Base-by-base conservation (phyloP, 345 rosid species). In the Jatropha curcas region DNA sequence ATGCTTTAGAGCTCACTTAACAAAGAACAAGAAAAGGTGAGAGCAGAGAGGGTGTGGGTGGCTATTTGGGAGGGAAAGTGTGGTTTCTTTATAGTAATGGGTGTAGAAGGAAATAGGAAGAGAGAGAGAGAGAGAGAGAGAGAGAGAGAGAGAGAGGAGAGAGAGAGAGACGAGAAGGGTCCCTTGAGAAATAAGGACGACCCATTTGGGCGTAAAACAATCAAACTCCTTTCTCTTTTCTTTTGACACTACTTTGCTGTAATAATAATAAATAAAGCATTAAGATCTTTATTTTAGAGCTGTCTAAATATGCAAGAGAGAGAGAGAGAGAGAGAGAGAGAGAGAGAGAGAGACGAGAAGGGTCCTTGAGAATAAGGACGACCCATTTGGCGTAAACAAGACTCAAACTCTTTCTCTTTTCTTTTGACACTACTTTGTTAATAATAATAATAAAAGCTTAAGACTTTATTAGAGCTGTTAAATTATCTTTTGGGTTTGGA, bases 341-440 rank as follows among this genome's bases (percentile, higher is more conserved):
- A n/a, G n/a, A n/a, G n/a, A n/a, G n/a, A n/a, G n/a, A n/a, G n/a
- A n/a, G n/a, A n/a, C n/a, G n/a, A n/a, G n/a, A n/a, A n/a, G n/a
- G n/a, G n/a, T n/a, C 28, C 6, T 60, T 48, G 1, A 72, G 82
- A 79, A 71, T 59, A 75, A 70, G 77, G 86, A 78, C 77, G 88
- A 80, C 79, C 65, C 75, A 30, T 67, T 76, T 90, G 82, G 96
- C 92, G 96, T 90, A 79, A 87, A 87, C 83, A 0, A 87, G 81
- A 90, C 93, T 90, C 93, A 80, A 90, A 14, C 81, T 64, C 74
- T 22, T 45, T 27, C 25, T 53, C 28, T 75, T 56, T 27, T 41
- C 61, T 41, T 70, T 79, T 78, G 80, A 75, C 82, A 75, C 73
- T 71, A 66, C n/a, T 78, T 62, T 74, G 77, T 61, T 46, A 31